Base-by-base conservation (phyloP, 495 filamentous ascomycete species). In the Ascobolus immersus region DNA sequence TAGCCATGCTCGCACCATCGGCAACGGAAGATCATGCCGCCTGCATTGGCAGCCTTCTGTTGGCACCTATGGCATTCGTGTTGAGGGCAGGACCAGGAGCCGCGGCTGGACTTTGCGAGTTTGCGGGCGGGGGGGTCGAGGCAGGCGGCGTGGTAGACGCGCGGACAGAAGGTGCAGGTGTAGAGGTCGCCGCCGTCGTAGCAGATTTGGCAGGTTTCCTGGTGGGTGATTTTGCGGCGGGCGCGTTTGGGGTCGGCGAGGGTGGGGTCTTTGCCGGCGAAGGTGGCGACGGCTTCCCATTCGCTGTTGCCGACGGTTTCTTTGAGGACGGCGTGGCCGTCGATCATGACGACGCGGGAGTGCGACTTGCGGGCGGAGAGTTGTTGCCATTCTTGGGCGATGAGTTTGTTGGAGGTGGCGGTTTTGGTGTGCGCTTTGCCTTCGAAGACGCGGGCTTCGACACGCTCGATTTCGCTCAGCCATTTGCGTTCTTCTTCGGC, bases 1-100 rank as follows among this genome's bases (percentile, higher is more conserved):
- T 52, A 73, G 2, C 59, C 67, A 0, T 44, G 40, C 33, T 61
- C 55, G 41, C 70, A 75, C 49, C 52, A 61, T 0, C 62, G 51
- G 40, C 70, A 73, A 5, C 60, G 54, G 44, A 61, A 68, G 2
- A 75, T 49, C 42, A 75, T 55, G 2, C 68, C 64, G 0, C 70
- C 69, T 0, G 61, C 65, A 26, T 69, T 57, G 2, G 46, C 46
- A 0, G 67, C 67, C 38, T 64, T 64, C 35, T 61, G 57, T 1
- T 45, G 39, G 34, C 70, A 75, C 17, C 61, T 54, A 3, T 32
- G 43, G 38, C 70, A 75, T 17, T 58, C 43, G 39, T 75, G 70
- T 25, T 72, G 64, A 3, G 66, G 53, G 37, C 70, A 75, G 26
- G 67, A 63, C 12, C 50, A 44, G 39, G 32, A 36, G 21, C 37